Percentiles rank a stretch among this genome's conserved stretches.
Evolutionary conservation across 176 grass and related monocot species (phyloP).

Genomic region (Lolium multiflorum): DNA sequence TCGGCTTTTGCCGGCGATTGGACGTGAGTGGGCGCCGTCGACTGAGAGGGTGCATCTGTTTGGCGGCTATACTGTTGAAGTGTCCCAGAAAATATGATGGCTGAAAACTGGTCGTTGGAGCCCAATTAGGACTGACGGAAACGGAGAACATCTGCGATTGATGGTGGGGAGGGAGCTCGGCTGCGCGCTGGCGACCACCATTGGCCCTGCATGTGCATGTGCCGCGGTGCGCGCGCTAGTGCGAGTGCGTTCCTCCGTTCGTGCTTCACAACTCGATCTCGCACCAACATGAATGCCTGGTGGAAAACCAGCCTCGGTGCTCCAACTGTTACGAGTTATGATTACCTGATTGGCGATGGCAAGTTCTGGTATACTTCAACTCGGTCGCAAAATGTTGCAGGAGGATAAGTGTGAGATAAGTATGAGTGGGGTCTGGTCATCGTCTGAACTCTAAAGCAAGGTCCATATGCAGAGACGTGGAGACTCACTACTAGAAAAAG

Average conservation of each 20-base stretch:
- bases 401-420: background rate
- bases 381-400: background rate
- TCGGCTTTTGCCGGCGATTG: background rate
- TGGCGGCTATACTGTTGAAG: background rate
- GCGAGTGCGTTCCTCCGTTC: background rate
- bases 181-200: constrained; percentile 5
- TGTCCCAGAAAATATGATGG: background rate
- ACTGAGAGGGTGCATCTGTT: no score
- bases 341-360: background rate
- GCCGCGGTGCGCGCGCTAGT: background rate
- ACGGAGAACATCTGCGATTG: background rate
- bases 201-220: background rate
- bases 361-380: background rate
- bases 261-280: constrained; percentile 31
- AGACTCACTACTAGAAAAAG: no score
- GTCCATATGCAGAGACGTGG: no score
- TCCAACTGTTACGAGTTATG: background rate
- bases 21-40: background rate
- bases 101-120: background rate
- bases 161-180: no score
- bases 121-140: background rate
- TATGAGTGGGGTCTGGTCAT: background rate
- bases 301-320: background rate
- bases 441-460: no score
- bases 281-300: constrained; percentile 16